Base-by-base conservation (phyloP, 768 basidiomycete species). In the Saitozyma sp. region DNA sequence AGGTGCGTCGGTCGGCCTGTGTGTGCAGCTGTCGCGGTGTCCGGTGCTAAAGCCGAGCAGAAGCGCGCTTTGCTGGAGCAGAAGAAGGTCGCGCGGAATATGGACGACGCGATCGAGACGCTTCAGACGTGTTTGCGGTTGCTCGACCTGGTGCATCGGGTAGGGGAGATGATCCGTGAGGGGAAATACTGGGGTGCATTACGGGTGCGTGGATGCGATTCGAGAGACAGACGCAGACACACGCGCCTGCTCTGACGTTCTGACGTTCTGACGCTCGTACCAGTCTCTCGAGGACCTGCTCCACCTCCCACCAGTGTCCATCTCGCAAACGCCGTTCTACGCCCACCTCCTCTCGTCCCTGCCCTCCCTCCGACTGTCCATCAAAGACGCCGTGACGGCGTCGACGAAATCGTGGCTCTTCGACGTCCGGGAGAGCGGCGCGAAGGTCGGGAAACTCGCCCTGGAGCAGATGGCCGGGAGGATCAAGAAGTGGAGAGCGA, bases 181-280 rank as follows among this genome's bases (percentile, higher is more conserved):
- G 90, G 90, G 58, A 93, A 89, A 82, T 97, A 92, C 80, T 98
- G 92, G 91, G 94, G 92, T 76, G 96, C 96, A 50, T 79, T 98
- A 77, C 84, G 95, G 83, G 92, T 96, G 78, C 79, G 92, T 83
- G 45, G 29, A 29, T 5, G 29, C 5, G 29, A 5, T 29, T 29
- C 29, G 29, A 29, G 29, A 29, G 2, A 5, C 29, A 29, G 29
- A 29, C 5, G 29, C 29, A 29, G 29, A 29, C 29, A 29, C 2
- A 29, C 2, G 5, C 13, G 13, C 45, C 2, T 2, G 6, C 45
- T 2, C 11, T 2, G 11, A 46, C 45, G 45, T 6, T 9, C 56
- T 53, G 48, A 55, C 20, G 46, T 17, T 10, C 16, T 58, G 37
- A 57, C 5, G 39, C 58, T 8, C 14, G 17, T 50, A 29, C 14